These are phyloP conservation scores for Pyrenophora tritici-repentis DNA, from an alignment of 2,329 filamentous ascomycete genomes.

Conservation along the genomic window DNA sequence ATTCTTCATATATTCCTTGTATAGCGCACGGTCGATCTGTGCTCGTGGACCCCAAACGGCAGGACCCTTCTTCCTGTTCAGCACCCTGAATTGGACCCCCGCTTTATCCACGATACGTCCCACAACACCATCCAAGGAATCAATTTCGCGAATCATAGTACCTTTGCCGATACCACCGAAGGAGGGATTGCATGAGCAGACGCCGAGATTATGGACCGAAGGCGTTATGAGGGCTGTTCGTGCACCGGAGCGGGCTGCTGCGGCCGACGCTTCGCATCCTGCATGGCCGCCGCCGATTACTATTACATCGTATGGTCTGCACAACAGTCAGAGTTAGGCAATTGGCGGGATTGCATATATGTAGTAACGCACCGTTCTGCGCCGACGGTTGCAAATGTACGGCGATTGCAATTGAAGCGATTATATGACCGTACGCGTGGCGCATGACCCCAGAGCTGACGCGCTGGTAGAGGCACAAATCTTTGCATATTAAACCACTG, in stretches of 20 bases:
- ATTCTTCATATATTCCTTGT: slow-evolving; percentile 87
- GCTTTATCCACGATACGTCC: slow-evolving; percentile 91
- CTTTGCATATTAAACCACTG: slow-evolving; percentile 28
- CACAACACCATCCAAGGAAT: slow-evolving; percentile 89
- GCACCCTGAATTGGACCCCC: slow-evolving; percentile 87
- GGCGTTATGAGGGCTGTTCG: slow-evolving; percentile 90
- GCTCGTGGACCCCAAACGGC: slow-evolving; percentile 97
- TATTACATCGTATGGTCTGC: slow-evolving; percentile 82
- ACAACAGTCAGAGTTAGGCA: slow-evolving; percentile 19
- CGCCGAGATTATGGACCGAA: slow-evolving; percentile 83
- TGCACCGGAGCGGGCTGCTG: slow-evolving; percentile 85
- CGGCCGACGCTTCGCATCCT: slow-evolving; percentile 89
- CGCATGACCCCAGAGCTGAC: slow-evolving; percentile 55
- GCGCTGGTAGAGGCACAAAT: slow-evolving; percentile 37
- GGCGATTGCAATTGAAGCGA: slow-evolving; percentile 39
- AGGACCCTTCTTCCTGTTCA: slow-evolving; percentile 89
- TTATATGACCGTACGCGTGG: slow-evolving; percentile 52
- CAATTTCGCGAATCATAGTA: slow-evolving; percentile 92
- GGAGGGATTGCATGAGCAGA: slow-evolving; percentile 95
- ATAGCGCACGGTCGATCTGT: slow-evolving; percentile 90
- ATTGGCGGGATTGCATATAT: not conserved
- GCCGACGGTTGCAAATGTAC: slow-evolving; percentile 54
- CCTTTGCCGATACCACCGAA: slow-evolving; percentile 99
- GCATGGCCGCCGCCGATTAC: slow-evolving; percentile 97
- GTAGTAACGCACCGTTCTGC: slow-evolving; percentile 29